Evolutionary conservation across 768 basidiomycete species (phyloP).

Genomic region (Pisolithus microcarpus): DNA sequence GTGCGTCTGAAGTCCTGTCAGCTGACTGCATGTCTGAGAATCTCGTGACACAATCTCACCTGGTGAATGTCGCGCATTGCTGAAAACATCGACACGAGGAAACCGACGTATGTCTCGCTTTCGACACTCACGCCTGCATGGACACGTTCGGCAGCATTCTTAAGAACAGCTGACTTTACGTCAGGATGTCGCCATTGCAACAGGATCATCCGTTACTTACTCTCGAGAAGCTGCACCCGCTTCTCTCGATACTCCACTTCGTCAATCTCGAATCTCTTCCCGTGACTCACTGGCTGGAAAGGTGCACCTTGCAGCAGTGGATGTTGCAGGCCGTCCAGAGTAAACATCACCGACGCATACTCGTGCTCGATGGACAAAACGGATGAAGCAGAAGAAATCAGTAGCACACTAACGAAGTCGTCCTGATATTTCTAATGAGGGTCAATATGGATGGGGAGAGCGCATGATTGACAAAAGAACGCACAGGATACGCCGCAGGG

Average conservation of each 20-base stretch:
- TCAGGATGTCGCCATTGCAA: conserved; percentile 7
- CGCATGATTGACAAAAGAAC: conserved; percentile 11
- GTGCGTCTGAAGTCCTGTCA: conserved; percentile 2
- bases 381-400: conserved; percentile 44
- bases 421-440: conserved; percentile 37
- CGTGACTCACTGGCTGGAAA: conserved; percentile 14
- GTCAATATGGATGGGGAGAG: background rate
- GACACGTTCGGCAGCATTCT: conserved; percentile 36
- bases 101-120: conserved; percentile 34
- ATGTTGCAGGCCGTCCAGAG: conserved; percentile 51
- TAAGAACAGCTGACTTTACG: conserved; percentile 36
- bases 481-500: conserved; percentile 52
- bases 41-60: conserved; percentile 26
- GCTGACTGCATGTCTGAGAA: background rate
- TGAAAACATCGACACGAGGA: conserved; percentile 41
- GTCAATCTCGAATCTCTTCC: conserved; percentile 26
- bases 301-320: conserved; percentile 37
- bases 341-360: conserved; percentile 50
- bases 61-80: conserved; percentile 42
- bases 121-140: conserved; percentile 23
- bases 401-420: conserved; percentile 46
- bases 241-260: conserved; percentile 24
- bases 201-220: conserved; percentile 19
- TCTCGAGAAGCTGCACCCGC: conserved; percentile 33
- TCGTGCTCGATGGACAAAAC: conserved; percentile 49